Evolutionary conservation across 257 asterid species (phyloP).

Genomic region (Eustoma russellianum): DNA sequence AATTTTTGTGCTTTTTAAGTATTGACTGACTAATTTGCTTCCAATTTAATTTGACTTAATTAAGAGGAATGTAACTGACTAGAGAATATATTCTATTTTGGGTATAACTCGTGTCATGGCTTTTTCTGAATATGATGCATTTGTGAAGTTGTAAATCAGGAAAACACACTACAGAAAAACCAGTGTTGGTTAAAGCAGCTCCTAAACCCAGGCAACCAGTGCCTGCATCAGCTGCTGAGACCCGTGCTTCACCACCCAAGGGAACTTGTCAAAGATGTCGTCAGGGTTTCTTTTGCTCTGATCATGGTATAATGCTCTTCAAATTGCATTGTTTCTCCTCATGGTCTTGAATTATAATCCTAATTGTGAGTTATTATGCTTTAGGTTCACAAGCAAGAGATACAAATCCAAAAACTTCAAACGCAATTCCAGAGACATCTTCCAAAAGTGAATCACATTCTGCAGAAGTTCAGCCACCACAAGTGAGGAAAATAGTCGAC

Average conservation of each 20-base stretch:
- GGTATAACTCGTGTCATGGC: background rate
- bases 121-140: slow-evolving; percentile 1
- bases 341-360: too few relatives aligned
- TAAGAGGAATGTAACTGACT: background rate
- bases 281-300: slow-evolving; percentile 90
- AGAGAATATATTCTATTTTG: background rate
- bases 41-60: too few relatives aligned
- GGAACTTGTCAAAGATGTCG: slow-evolving; percentile 75
- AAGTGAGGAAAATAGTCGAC: slow-evolving; percentile 44
- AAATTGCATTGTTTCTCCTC: background rate
- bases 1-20: too few relatives aligned
- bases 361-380: background rate
- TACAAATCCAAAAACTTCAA: slow-evolving; percentile 30
- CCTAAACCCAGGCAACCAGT: slow-evolving; percentile 29
- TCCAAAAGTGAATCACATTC: slow-evolving; percentile 19
- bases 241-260: slow-evolving; percentile 29
- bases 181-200: slow-evolving; percentile 28
- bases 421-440: slow-evolving; percentile 6
- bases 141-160: slow-evolving; percentile 37
- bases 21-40: too few relatives aligned
- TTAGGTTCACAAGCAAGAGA: slow-evolving; percentile 22
- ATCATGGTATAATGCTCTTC: slow-evolving; percentile 28
- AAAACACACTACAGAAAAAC: slow-evolving; percentile 41
- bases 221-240: slow-evolving; percentile 24
- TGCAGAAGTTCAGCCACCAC: slow-evolving; percentile 37